A percentile compares a stretch with the other conserved stretches of the same genome.
phyloP scores from a whole-genome alignment of 345 rosid genomes.

The Acer yangbiense region DNA sequence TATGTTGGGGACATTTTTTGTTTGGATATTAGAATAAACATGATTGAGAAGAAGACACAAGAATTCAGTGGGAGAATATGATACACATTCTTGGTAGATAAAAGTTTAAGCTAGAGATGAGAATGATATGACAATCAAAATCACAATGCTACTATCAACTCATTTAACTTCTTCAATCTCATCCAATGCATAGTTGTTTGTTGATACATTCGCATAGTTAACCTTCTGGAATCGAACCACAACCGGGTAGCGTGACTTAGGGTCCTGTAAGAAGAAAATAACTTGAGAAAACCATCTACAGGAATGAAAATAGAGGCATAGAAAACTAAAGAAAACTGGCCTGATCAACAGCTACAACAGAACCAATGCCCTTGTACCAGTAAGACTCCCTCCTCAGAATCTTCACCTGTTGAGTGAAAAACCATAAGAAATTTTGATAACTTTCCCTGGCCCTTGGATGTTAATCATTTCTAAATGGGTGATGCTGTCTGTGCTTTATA shows the following conservation, averaged over 20 bases:
- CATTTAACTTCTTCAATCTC: constrained; percentile 77
- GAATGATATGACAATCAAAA: too few species aligned
- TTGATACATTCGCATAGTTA: constrained; percentile 88
- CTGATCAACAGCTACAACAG: constrained; percentile 92
- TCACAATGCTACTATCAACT: constrained; percentile 20
- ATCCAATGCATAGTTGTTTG: constrained; percentile 93
- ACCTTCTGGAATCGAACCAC: constrained; percentile 92
- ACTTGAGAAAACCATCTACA: not conserved
- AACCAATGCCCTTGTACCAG: constrained; percentile 83
- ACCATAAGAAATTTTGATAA: not conserved
- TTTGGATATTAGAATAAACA: constrained; percentile 8
- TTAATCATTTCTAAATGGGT: not conserved
- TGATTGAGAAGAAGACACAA: not conserved
- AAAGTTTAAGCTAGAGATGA: constrained; percentile 29
- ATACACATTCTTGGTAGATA: constrained; percentile 33
- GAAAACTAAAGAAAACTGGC: constrained; percentile 46
- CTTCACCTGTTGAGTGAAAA: constrained; percentile 58
- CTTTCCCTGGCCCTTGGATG: not conserved
- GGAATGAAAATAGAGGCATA: not conserved
- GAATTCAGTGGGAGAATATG: constrained; percentile 24
- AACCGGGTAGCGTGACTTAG: constrained; percentile 81
- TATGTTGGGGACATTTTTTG: not conserved
- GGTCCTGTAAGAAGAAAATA: constrained; percentile 53
- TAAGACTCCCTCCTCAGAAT: constrained; percentile 86
- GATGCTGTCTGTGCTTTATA: not conserved